These are phyloP conservation scores for Ajuga chamaepitys DNA, from an alignment of 257 asterid genomes.

Conservation along the genomic window DNA sequence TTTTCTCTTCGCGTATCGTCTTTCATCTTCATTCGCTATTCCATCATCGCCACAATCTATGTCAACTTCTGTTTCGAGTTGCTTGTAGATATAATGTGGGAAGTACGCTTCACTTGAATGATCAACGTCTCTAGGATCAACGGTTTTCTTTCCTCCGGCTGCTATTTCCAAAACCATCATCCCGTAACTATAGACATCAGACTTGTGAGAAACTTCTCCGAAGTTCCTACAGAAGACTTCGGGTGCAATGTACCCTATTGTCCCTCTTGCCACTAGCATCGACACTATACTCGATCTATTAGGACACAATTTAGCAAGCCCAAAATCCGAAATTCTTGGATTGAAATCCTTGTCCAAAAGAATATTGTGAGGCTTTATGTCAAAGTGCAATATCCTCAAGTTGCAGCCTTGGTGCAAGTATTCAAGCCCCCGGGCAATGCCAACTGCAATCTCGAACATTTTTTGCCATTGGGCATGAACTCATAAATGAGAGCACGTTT, in stretches of 20 bases:
- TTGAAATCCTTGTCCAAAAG: conserved; percentile 22
- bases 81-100: conserved; percentile 23
- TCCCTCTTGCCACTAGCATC: conserved; percentile 27
- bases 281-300: conserved; percentile 26
- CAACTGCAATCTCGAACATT: conserved; percentile 17
- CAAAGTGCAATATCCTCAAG: conserved; percentile 21
- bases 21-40: conserved; percentile 16
- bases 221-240: conserved; percentile 22
- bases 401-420: conserved; percentile 28
- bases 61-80: conserved; percentile 5
- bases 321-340: conserved; percentile 35
- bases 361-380: conserved; percentile 37
- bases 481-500: conserved; percentile 31
- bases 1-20: conserved; percentile 2
- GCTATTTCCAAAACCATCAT: conserved; percentile 26
- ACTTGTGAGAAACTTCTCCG: conserved; percentile 30
- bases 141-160: conserved; percentile 10
- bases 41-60: neutral
- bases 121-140: neutral
- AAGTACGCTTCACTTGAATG: conserved; percentile 12
- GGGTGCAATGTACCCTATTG: conserved; percentile 39
- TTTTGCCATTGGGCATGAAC: conserved; percentile 32
- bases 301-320: conserved; percentile 23
- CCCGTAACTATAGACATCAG: conserved; percentile 36
- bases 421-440: conserved; percentile 33